Evolutionary conservation across 1,284 basidiomycete species (phyloP), one percentile per base, ranked within the genome.

Genomic region (Marasmius sp.): DNA sequence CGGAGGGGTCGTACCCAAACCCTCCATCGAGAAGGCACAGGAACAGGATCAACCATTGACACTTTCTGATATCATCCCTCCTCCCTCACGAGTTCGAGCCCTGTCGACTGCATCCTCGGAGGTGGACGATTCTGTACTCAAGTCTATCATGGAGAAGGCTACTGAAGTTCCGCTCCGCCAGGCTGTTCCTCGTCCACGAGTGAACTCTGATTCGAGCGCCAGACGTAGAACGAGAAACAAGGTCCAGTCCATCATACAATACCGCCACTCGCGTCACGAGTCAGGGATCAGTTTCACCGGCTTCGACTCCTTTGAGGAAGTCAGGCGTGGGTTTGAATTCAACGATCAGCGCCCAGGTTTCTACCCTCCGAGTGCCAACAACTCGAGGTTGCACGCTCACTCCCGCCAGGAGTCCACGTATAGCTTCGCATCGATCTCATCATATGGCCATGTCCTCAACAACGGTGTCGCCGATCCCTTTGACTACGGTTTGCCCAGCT

Each of bases 361-460:
- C 71, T 91, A 91, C 69, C 87, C 88, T 1, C 60, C 18, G 48
- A 59, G 22, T 39, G 38, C 57, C 9, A 58, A 22, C 37, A 47
- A 39, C n/a, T 51, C 60, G 39, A 51, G 60, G 20, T 38, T 57
- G 37, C 48, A 49, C 71, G 73, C 70, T 2, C 82, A 86, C 58
- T 72, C 75, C 36, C 78, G 76, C 52, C 81, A 83, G 10, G 85
- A 89, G 51, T 93, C 92, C 0, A 67, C 85, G 8, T 82, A 89
- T 72, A 94, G 91, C 69, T 87, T 94, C 54, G 86, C 90, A 0
- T 94, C 92, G 0, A 85, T 94, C 27, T 94, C 92, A 0, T 93
- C 90, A 0, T 91, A 92, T 60, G 92, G 92, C 1, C 81, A 79
- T 2, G 84, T 91, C 34, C 78, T 92, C 64, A 82, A 89, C 59